These are phyloP conservation scores for Buddleja alternifolia DNA, from an alignment of 257 asterid genomes.

Conservation along the genomic window DNA sequence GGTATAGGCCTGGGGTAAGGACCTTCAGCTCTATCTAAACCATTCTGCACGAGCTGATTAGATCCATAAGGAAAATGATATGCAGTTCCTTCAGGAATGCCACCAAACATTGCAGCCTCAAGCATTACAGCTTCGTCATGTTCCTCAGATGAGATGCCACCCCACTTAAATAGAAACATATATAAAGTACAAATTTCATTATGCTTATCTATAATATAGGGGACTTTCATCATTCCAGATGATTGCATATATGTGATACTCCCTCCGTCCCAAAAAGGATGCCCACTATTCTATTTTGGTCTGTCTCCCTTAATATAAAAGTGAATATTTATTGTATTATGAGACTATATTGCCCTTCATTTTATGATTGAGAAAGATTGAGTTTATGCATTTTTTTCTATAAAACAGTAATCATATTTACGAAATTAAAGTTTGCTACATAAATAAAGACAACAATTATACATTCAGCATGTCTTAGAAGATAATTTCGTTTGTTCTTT, in stretches of 20 bases:
- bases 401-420: too few relatives aligned
- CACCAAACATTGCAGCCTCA: constrained; percentile 99
- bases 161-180: constrained; percentile 68
- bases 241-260: constrained; percentile 9
- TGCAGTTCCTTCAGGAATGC: constrained; percentile 78
- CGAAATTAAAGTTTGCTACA: too few relatives aligned
- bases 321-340: too few relatives aligned
- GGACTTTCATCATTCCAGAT: neutral
- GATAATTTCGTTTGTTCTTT: too few relatives aligned
- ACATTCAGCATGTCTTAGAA: too few relatives aligned
- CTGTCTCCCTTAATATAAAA: too few relatives aligned
- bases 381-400: too few relatives aligned
- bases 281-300: too few relatives aligned
- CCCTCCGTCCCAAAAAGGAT: too few relatives aligned
- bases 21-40: constrained; percentile 47
- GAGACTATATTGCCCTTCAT: too few relatives aligned
- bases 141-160: constrained; percentile 95
- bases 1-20: constrained; percentile 54
- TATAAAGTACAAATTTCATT: constrained; percentile 6
- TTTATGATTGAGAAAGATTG: too few relatives aligned
- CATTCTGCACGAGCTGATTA: constrained; percentile 67
- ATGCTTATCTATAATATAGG: constrained; percentile 12
- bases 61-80: constrained; percentile 66
- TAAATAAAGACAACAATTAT: too few relatives aligned
- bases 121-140: constrained; percentile 99